Base-by-base conservation (phyloP, 768 basidiomycete species). In the Suillus paluster region DNA sequence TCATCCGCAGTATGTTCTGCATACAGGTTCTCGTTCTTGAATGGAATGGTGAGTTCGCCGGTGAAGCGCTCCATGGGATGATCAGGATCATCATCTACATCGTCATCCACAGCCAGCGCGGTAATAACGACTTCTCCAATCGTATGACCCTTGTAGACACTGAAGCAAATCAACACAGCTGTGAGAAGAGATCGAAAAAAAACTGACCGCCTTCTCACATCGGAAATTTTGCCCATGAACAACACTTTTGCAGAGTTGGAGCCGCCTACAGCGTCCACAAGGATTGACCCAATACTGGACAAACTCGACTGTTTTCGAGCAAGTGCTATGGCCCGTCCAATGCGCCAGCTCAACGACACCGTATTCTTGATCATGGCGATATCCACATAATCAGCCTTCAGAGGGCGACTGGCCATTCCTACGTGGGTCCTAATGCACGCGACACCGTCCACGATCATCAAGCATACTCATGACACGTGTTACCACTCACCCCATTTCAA, bases 1-100 rank as follows among this genome's bases (percentile, higher is more conserved):
- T 78, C 72, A 46, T 69, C 62, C 54, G 68, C 48, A 21, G 77
- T 73, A 58, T 79, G 65, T 63, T 81, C 80, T 9, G 83, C 85
- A 44, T 79, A 81, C 17, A 87, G 68, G 70, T 86, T 86, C 66
- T 87, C 86, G 67, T 87, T 87, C 73, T 87, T 84, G 77, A 88
- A 88, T 14, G 86, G 84, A 61, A 88, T 82, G 12, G 77, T 65
- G 56, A 87, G 69, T 4, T 71, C 74, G 45, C 73, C 71, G 15
- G 68, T 52, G 49, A 71, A 71, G 57, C 72, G 75, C 15, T 49
- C 63, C 42, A 62, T 59, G 41, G 64, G 54, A 33, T 41, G 52
- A 58, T 66, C 58, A 8, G 58, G 15, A 53, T 70, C 71, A 45
- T 77, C 73, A 23, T 67, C 73, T 45, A 64, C 55, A 21, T 71